Evolutionary conservation across 2,329 filamentous ascomycete species (phyloP).

Genomic region (Phoma sp.): DNA sequence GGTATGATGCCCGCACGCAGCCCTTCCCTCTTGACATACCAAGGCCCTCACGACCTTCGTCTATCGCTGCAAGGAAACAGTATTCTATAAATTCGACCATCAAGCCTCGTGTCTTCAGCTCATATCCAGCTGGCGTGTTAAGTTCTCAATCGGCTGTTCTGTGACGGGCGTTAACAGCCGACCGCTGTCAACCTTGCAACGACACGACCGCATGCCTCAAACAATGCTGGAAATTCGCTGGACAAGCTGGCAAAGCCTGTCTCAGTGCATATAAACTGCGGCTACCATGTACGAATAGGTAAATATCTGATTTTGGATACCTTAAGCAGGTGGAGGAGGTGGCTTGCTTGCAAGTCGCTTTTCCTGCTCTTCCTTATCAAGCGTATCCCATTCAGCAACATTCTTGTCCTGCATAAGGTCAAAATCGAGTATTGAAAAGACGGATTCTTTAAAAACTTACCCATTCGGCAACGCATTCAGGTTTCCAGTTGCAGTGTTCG

Average conservation of each 20-base stretch:
- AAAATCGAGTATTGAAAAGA: conserved; percentile 1
- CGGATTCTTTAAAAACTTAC: conserved; percentile 22
- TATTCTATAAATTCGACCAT: background rate
- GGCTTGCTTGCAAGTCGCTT: conserved; percentile 53
- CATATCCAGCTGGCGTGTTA: too few species aligned
- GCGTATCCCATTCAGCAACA: conserved; percentile 65
- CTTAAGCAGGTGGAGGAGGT: conserved; percentile 13
- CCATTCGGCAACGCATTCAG: conserved; percentile 70
- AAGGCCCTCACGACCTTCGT: background rate
- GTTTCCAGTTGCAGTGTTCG: conserved; percentile 74
- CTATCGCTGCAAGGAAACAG: background rate
- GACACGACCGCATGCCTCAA: background rate
- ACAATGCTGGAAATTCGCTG: background rate
- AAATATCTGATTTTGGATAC: too few species aligned
- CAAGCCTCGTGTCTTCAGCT: too few species aligned
- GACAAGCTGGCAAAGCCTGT: background rate
- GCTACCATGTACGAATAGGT: background rate
- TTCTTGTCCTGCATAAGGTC: conserved; percentile 59
- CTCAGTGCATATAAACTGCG: background rate
- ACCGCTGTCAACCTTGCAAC: background rate
- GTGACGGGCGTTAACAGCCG: too few species aligned
- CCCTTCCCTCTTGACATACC: background rate
- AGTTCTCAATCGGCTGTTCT: too few species aligned
- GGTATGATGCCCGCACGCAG: background rate
- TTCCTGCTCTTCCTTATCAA: conserved; percentile 67